A percentile compares a stretch with the other conserved stretches of the same genome.
phyloP scores from a whole-genome alignment of 2,329 filamentous ascomycete genomes.

The Diaporthe vexans region DNA sequence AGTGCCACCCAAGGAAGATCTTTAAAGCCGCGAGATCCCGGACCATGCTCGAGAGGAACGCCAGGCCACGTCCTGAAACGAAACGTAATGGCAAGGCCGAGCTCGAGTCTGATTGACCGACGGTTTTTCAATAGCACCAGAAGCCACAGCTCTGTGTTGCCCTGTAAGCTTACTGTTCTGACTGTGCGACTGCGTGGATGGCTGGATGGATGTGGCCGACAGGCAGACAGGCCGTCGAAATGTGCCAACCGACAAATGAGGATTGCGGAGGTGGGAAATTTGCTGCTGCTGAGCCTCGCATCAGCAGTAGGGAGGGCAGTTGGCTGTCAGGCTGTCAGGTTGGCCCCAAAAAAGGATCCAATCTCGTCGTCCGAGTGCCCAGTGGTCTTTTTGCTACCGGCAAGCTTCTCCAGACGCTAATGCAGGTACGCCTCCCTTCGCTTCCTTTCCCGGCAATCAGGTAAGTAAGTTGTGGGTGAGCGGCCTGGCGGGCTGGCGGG shows the following conservation, averaged over 20 bases:
- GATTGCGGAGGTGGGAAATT: conserved; percentile 5
- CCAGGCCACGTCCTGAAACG: conserved; percentile 13
- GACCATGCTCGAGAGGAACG: conserved; percentile 7
- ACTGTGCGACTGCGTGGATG: not conserved
- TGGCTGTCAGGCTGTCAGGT: not conserved
- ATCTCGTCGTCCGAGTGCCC: not conserved
- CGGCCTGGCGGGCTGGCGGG: conserved; percentile 13
- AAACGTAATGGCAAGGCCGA: conserved; percentile 32
- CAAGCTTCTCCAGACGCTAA: conserved; percentile 26
- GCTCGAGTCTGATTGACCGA: conserved; percentile 23
- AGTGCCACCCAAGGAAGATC: conserved; percentile 32
- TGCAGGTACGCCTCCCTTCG: conserved; percentile 32
- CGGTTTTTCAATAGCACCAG: conserved; percentile 8
- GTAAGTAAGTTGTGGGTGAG: conserved; percentile 5
- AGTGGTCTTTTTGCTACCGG: not conserved
- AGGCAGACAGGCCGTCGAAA: not conserved
- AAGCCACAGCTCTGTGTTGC: conserved; percentile 12
- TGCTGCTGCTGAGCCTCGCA: conserved; percentile 24
- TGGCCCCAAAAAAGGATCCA: conserved; percentile 26
- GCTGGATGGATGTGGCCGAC: not conserved
- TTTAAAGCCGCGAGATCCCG: conserved; percentile 31
- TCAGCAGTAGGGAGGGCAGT: not conserved
- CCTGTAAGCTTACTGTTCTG: conserved; percentile 18
- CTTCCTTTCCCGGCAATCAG: conserved; percentile 1
- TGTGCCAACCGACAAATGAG: conserved; percentile 7